Evolutionary conservation across 352 stramenopile species (phyloP).

Genomic region (Phytophthora palmivora): DNA sequence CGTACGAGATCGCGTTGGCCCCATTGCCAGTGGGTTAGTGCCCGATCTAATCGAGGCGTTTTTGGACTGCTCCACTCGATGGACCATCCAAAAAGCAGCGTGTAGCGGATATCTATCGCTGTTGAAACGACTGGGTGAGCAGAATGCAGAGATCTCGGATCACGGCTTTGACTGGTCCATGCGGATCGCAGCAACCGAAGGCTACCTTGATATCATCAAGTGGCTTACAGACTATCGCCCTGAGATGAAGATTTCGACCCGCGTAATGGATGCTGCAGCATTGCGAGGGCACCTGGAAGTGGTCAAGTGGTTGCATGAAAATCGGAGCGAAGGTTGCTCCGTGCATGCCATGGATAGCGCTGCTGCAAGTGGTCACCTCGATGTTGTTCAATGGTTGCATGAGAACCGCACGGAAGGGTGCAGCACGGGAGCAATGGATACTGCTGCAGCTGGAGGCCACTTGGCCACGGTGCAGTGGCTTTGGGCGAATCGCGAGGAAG

Average conservation of each 20-base stretch:
- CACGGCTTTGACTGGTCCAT: constrained; percentile 69
- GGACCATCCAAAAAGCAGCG: constrained; percentile 65
- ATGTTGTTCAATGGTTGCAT: constrained; percentile 68
- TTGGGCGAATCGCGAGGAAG: constrained; percentile 59
- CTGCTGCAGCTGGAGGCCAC: constrained; percentile 56
- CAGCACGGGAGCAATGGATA: constrained; percentile 69
- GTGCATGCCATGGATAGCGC: constrained; percentile 68
- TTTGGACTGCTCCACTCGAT: constrained; percentile 61
- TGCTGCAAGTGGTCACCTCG: constrained; percentile 57
- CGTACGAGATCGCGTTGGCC: constrained; percentile 34
- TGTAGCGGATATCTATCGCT: constrained; percentile 54
- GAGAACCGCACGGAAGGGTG: constrained; percentile 61
- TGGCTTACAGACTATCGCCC: constrained; percentile 48
- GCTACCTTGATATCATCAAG: constrained; percentile 42
- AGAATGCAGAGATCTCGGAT: constrained; percentile 46
- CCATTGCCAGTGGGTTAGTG: constrained; percentile 45
- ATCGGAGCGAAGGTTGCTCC: constrained; percentile 65
- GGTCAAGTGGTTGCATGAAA: constrained; percentile 65
- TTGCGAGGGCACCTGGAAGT: constrained; percentile 58
- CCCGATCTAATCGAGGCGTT: constrained; percentile 51
- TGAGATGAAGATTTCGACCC: constrained; percentile 40
- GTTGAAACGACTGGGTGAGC: constrained; percentile 47
- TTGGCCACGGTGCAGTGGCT: constrained; percentile 65
- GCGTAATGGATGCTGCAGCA: constrained; percentile 77
- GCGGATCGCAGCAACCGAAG: constrained; percentile 52